These are phyloP conservation scores for Lyophyllum decastes DNA, from an alignment of 768 basidiomycete genomes.

Conservation along the genomic window DNA sequence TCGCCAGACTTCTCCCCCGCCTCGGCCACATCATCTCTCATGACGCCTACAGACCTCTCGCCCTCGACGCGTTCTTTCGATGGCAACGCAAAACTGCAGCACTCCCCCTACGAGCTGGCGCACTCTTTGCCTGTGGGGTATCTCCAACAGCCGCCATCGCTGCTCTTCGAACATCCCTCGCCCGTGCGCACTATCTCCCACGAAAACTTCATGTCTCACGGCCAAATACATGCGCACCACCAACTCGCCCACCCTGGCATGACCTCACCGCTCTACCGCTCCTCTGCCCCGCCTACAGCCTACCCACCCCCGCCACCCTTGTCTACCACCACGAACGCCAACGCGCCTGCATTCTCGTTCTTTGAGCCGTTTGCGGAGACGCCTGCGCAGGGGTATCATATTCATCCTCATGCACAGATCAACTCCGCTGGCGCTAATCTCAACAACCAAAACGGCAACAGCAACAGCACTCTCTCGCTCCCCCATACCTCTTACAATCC, in stretches of 20 bases:
- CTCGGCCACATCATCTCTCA: constrained; percentile 67
- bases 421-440: neutral
- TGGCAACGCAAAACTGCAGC: constrained; percentile 41
- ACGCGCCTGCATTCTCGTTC: constrained; percentile 34
- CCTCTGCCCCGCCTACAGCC: constrained; percentile 22
- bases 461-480: constrained; percentile 11
- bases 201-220: constrained; percentile 17
- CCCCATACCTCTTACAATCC: constrained; percentile 25
- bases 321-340: neutral
- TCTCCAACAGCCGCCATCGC: constrained; percentile 35
- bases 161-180: constrained; percentile 39
- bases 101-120: constrained; percentile 49
- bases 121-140: constrained; percentile 39
- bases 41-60: constrained; percentile 76
- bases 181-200: constrained; percentile 20
- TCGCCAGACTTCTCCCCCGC: constrained; percentile 76
- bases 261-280: constrained; percentile 1
- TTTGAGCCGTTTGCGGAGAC: constrained; percentile 58
- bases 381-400: constrained; percentile 29
- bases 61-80: constrained; percentile 62
- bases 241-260: neutral
- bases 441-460: constrained; percentile 1
- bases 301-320: constrained; percentile 18
- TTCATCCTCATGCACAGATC: constrained; percentile 20
- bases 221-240: neutral